These are phyloP conservation scores for Tephrocybe sp. DNA, from an alignment of 768 basidiomycete genomes.

Conservation along the genomic window DNA sequence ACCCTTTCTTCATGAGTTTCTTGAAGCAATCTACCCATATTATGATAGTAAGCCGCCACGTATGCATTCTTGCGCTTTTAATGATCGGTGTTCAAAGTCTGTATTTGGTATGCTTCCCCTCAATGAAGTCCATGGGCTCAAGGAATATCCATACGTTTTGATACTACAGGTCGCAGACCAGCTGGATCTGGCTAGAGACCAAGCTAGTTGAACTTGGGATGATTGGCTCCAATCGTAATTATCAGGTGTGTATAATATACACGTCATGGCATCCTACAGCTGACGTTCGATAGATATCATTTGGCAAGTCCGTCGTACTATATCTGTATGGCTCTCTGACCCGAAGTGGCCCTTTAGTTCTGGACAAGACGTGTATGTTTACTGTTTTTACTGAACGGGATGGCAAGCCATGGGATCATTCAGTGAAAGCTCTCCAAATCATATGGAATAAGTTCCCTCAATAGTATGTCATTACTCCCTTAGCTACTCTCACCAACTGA, in stretches of 20 bases:
- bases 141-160: background rate
- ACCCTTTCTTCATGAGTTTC: conserved; percentile 81
- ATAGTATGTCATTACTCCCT: conserved; percentile 49
- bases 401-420: conserved; percentile 74
- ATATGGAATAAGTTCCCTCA: conserved; percentile 88
- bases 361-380: conserved; percentile 90
- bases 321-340: background rate
- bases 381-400: conserved; percentile 77
- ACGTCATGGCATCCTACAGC: background rate
- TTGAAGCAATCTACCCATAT: conserved; percentile 74
- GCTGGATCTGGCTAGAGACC: conserved; percentile 87
- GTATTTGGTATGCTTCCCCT: conserved; percentile 64
- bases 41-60: conserved; percentile 63
- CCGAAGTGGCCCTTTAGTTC: conserved; percentile 40
- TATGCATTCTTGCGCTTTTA: background rate
- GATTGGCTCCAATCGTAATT: conserved; percentile 68
- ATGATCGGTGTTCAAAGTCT: conserved; percentile 40
- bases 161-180: conserved; percentile 74
- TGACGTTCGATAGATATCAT: conserved; percentile 49
- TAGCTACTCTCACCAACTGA: background rate
- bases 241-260: conserved; percentile 50
- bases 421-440: conserved; percentile 79
- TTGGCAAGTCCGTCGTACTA: conserved; percentile 40
- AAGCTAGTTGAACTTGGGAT: conserved; percentile 87
- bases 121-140: background rate